Evolutionary conservation across 2,329 filamentous ascomycete genomes (phyloP), one percentile per base, ranked within the genome.

Genomic region (Ceratocystis papillata): DNA sequence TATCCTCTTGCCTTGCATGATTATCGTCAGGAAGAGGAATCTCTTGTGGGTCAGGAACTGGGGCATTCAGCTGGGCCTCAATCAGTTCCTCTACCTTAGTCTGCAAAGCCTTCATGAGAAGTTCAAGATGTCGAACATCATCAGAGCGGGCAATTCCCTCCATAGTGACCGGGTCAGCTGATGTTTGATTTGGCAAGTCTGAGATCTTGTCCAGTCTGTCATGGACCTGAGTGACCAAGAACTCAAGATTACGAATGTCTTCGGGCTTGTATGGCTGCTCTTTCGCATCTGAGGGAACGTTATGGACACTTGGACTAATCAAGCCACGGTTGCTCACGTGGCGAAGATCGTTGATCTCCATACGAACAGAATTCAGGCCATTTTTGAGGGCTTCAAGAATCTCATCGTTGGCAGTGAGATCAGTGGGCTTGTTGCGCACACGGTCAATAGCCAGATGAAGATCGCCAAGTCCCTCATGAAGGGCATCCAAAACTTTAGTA

Each of bases 341-440:
- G n/a, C 88, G 88, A 48, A 96, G 79, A 22, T 81, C 80, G 66
- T 91, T 88, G 69, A 96, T 89, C 62, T 96, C 92, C 1, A 83
- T 81, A 64, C 86, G 86, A 17, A 97, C 81, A 48, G 81, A 82
- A 55, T 88, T 85, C 7, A 97, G 79, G 0, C 91, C 92, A n/a
- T 86, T 82, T 73, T 88, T 95, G 66, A 97, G 80, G 0, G 89
- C 90, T 68, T 96, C 89, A 0, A 96, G 80, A 64, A 96, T 92
- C 75, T 96, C 91, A 69, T 96, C 89, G 68, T 89, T 93, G 67
- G 90, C 86, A 0, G 88, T 92, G 75, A 93, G 81, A 71, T 96
- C 91, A 0, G 84, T 79, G 4, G 91, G 89, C 76, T 90, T 94
- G 73, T 93, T 86, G 25, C 85, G 80, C 17, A 94, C 81, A 72